A percentile compares a stretch with the other conserved stretches of the same genome.
phyloP scores from a whole-genome alignment of 2,329 filamentous ascomycete genomes.

The Diaporthe aspalathi region DNA sequence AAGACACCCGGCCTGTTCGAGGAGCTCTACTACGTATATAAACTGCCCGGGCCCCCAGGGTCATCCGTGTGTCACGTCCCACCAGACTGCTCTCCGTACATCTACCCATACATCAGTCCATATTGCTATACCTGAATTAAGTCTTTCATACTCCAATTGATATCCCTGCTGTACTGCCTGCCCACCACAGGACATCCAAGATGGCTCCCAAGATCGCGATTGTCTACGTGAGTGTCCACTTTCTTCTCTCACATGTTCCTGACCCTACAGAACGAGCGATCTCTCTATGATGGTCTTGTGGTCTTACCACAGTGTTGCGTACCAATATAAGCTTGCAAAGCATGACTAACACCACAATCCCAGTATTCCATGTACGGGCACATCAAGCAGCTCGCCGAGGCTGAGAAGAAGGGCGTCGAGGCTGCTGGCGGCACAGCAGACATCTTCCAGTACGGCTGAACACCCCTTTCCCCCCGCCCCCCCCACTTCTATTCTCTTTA shows the following conservation, averaged over 20 bases:
- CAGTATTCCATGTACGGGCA: conserved; percentile 97
- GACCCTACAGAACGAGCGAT: background rate
- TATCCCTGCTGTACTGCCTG: background rate
- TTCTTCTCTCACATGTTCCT: conserved; percentile 31
- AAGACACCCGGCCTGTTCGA: conserved; percentile 1
- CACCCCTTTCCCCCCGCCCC: background rate
- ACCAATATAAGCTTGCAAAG: background rate
- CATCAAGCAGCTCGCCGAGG: conserved; percentile 84
- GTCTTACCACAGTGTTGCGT: background rate
- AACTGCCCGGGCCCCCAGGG: background rate
- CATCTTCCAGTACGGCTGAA: conserved; percentile 76
- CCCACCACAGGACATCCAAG: conserved; percentile 49
- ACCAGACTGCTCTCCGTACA: background rate
- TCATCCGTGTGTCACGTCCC: background rate
- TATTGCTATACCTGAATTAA: background rate
- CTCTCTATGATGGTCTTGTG: background rate
- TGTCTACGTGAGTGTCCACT: conserved; percentile 75
- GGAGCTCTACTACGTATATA: conserved; percentile 35
- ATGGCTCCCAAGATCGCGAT: conserved; percentile 96
- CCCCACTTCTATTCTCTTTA: too few species aligned
- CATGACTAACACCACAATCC: conserved; percentile 12
- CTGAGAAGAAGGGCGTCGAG: conserved; percentile 91
- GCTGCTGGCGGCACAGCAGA: conserved; percentile 85
- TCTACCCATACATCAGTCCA: background rate
- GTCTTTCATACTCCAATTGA: conserved; percentile 5